Base-by-base conservation (phyloP, 768 basidiomycete species). In the Agaricus sinodeliciosus region DNA sequence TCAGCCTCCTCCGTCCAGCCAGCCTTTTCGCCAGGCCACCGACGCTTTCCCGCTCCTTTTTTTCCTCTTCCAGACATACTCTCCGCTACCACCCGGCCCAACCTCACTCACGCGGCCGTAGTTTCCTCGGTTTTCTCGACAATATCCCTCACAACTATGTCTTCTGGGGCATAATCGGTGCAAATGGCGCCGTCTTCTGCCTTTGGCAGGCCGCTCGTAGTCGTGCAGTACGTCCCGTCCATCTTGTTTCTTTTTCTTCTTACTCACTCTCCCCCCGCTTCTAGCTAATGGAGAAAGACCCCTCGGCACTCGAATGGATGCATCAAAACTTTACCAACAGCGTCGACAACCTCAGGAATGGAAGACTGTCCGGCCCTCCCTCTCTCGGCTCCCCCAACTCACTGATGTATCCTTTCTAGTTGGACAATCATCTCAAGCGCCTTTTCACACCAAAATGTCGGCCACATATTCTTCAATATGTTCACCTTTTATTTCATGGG, bases 401-500 rank as follows among this genome's bases (percentile, higher is more conserved):
- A 46, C 51, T 31, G 31, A 31, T 31, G 3, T 11, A 31, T 31
- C 34, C 48, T 48, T 27, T 47, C n/a, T 49, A 92, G 90, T 62
- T 91, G 87, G 87, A 89, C 87, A 0, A 69, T 82, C 22, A 57
- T 90, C 9, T 87, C 89, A 0, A 71, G 79, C 15, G 75, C 73
- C 55, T 92, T 93, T 71, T 88, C 87, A 3, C 88, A 91, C 60
- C 65, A 74, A 58, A 72, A 76, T 26, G 36, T 73, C n/a, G 57
- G 63, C 0, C 89, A 91, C 61, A 76, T 87, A 3, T 57, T 88
- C n/a, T 74, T 89, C 64, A 91, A 91, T 60, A 81, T 79, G n/a
- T 76, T 89, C 61, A 82, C 85, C 0, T 88, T 81, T 67, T 89
- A 75, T 66, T 91, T 87, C 69, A 80, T 90, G 77, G 86, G 83